Percentiles rank a stretch among this genome's conserved stretches.
These are phyloP conservation scores for Neoboletus magnificus DNA, from an alignment of 768 basidiomycete genomes.

Conservation along the genomic window DNA sequence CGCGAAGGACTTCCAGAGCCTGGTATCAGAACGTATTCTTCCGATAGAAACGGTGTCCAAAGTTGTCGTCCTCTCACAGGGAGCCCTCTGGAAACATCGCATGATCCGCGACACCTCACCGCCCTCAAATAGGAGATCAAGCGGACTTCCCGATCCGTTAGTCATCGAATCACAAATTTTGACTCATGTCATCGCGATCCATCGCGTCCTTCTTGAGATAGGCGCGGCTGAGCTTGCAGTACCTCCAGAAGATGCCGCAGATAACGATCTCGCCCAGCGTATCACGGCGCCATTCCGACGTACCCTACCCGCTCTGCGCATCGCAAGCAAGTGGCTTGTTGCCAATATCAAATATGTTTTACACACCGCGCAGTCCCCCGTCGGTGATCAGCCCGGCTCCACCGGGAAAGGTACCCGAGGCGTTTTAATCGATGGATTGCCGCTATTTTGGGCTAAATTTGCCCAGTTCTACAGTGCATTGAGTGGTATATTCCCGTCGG, in stretches of 20 bases:
- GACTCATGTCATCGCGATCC: constrained; percentile 62
- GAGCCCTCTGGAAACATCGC: constrained; percentile 81
- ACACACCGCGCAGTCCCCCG: constrained; percentile 39
- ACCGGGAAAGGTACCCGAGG: constrained; percentile 18
- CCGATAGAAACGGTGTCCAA: constrained; percentile 75
- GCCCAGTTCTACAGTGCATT: constrained; percentile 63
- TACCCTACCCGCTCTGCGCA: constrained; percentile 80
- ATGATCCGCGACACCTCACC: constrained; percentile 56
- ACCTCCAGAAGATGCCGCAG: constrained; percentile 50
- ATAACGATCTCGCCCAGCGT: constrained; percentile 66
- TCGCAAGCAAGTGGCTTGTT: constrained; percentile 86
- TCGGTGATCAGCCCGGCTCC: constrained; percentile 11
- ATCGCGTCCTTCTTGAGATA: constrained; percentile 61
- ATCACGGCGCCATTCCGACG: constrained; percentile 87
- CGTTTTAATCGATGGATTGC: constrained; percentile 31
- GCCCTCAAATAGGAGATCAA: constrained; percentile 26
- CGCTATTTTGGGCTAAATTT: constrained; percentile 73
- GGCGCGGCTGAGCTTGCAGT: constrained; percentile 59
- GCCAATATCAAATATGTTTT: constrained; percentile 69
- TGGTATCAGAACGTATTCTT: constrained; percentile 67
- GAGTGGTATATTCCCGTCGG: constrained; percentile 62
- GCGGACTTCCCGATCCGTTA: constrained; percentile 23
- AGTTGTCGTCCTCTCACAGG: constrained; percentile 68
- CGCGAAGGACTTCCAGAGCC: constrained; percentile 51
- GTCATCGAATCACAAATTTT: constrained; percentile 64